A percentile compares a stretch with the other conserved stretches of the same genome.
These are phyloP conservation scores for Colletotrichum lindemuthianum DNA, from an alignment of 2,329 filamentous ascomycete species.

Conservation along the genomic window DNA sequence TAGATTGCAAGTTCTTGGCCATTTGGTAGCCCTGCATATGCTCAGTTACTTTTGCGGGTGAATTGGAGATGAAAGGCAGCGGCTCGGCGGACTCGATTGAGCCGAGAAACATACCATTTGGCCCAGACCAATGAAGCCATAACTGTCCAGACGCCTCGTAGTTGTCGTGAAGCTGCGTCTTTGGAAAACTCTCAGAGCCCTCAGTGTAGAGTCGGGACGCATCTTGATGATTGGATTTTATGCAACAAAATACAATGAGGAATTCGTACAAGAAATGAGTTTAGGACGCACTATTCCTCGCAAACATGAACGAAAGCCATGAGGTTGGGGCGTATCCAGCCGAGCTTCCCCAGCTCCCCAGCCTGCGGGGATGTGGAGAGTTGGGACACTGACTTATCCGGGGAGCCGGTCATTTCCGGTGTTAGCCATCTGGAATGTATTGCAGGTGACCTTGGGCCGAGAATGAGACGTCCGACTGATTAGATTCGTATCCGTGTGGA, in stretches of 20 bases:
- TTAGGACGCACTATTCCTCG: too few relatives aligned
- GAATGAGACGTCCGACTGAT: not conserved
- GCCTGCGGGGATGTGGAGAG: constrained; percentile 10
- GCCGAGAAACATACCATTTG: constrained; percentile 62
- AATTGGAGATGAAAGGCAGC: not conserved
- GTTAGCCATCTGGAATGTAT: constrained; percentile 36
- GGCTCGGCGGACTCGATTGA: not conserved
- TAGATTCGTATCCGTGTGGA: not conserved
- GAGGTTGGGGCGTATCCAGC: constrained; percentile 7
- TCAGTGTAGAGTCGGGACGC: constrained; percentile 26
- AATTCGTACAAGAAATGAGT: not conserved
- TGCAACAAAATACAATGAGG: constrained; percentile 36
- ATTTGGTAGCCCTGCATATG: constrained; percentile 66
- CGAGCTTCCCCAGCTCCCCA: constrained; percentile 15
- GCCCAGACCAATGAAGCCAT: constrained; percentile 69
- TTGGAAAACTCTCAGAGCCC: constrained; percentile 46
- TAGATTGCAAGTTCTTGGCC: constrained; percentile 70
- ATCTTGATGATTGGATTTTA: constrained; percentile 26
- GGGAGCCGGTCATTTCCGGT: constrained; percentile 51
- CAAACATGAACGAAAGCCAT: too few relatives aligned
- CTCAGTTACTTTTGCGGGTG: not conserved
- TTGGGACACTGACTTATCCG: constrained; percentile 33
- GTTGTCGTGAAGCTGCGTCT: constrained; percentile 63
- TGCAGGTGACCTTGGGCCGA: constrained; percentile 9
- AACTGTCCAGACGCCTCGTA: constrained; percentile 58